Base-by-base conservation (phyloP, 257 asterid genomes). In the Rehmannia glutinosa region DNA sequence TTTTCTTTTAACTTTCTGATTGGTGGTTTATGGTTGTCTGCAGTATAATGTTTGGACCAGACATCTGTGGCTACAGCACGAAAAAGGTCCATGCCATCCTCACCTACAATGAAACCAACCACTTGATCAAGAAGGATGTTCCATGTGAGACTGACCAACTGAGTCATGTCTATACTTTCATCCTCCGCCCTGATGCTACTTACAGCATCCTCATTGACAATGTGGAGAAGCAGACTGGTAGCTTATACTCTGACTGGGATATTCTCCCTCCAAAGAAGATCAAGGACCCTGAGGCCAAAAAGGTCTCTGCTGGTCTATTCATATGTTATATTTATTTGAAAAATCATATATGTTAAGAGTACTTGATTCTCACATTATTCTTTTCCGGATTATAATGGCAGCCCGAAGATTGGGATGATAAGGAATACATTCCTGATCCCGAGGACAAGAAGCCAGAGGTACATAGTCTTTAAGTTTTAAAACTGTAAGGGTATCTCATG, bases 391-490 rank as follows among this genome's bases (percentile, higher is more conserved):
- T n/a, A 51, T 35, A 35, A 62, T 80, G 58, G 43, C 81, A 94
- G 99, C 99, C 99, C 68, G 97, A 91, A 77, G 97, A 91, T 77
- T 94, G 99, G 99, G 97, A 94, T 75, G 99, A 88, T 1, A 88
- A 88, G 76, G 99, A 94, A 72, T 88, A 38, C 82, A 91, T 94
- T 74, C 61, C 88, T 66, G 99, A 94, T 68, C 97, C 99, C 0
- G 97, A 91, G 78, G 97, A 91, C 78, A 88, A 84, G 85, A 94
- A 91, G 80, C 99, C 99, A 59, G 99, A 87, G 85, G 99, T 88
- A 74, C 63, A 13, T 45, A 9, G n/a, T 1, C 30, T 2, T 49
- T 33, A 9, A 51, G 0, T 67, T 46, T 43, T 17, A 3, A 57
- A 46, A 12, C 23, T 19, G 46, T 15, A 10, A 9, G 2, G 4